A percentile compares a stretch with the other conserved stretches of the same genome.
Evolutionary conservation across 306 rosid genomes (phyloP).

Genomic region (Prunus dulcis): DNA sequence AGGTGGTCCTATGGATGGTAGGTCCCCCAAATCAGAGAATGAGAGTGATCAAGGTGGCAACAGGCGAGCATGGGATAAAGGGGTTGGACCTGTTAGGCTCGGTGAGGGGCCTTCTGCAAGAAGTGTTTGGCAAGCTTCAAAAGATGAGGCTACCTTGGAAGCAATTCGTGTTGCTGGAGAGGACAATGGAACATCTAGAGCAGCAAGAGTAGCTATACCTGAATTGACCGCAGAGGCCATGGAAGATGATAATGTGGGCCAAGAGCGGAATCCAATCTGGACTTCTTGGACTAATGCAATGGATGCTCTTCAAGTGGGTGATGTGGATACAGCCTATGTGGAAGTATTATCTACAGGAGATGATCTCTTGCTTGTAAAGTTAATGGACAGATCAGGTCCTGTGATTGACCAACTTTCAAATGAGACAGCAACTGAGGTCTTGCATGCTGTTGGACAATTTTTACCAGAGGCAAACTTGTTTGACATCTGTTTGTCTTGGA

Average conservation of each 20-base stretch:
- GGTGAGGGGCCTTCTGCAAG: conserved; percentile 99
- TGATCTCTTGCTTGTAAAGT: conserved; percentile 78
- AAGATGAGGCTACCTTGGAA: conserved; percentile 97
- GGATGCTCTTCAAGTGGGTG: conserved; percentile 89
- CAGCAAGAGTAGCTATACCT: conserved; percentile 75
- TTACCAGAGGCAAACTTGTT: conserved; percentile 71
- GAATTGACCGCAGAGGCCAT: conserved; percentile 83
- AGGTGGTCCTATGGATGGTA: conserved; percentile 64
- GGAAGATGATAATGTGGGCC: conserved; percentile 63
- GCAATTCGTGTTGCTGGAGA: conserved; percentile 97
- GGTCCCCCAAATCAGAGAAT: conserved; percentile 77
- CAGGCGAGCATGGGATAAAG: conserved; percentile 95
- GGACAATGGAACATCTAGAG: conserved; percentile 73
- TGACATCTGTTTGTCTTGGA: conserved; percentile 86
- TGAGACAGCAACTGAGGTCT: conserved; percentile 68
- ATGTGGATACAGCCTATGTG: conserved; percentile 73
- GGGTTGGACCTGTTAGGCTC: conserved; percentile 64
- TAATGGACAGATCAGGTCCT: conserved; percentile 94
- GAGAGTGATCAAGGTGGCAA: conserved; percentile 73
- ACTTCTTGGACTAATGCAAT: conserved; percentile 86
- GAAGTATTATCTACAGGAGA: conserved; percentile 82
- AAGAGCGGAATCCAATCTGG: conserved; percentile 86
- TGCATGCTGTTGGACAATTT: conserved; percentile 74
- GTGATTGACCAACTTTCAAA: conserved; percentile 75
- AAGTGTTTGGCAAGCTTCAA: conserved; percentile 98